Base-by-base conservation (phyloP, 768 basidiomycete genomes). In the Tulasnella sp. region DNA sequence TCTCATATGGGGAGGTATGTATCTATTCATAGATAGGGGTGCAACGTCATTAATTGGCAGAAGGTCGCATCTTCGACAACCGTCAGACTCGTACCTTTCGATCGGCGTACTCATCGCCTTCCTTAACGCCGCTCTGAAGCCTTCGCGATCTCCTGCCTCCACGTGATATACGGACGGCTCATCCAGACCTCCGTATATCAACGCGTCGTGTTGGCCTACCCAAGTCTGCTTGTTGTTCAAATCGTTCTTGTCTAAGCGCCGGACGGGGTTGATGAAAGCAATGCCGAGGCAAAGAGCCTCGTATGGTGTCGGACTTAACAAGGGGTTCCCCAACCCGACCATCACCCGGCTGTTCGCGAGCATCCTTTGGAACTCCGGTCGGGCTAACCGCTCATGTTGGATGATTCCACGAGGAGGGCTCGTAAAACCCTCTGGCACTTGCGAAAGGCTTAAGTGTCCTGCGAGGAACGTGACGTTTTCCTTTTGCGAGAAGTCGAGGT, bases 221-320 rank as follows among this genome's bases (percentile, higher is more conserved):
- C 82, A 83, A 20, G 39, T 55, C 7, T 73, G 44, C 29, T 81
- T 75, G 70, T 83, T 78, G n/a, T 81, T 75, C 1, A 81, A 82
- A 32, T 83, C 44, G 11, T 80, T 70, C 7, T 55, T 40, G 77
- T 82, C 80, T 80, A 81, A 82, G 2, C 71, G 81, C 69, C 35
- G 55, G 16, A 77, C 76, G 3, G 83, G 83, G 72, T 83, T 83
- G 75, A 84, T 81, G 79, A 84, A 84, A 11, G 83, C 83, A 0
- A 83, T 69, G 20, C 81, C 80, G 37, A 82, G 74, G 70, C 80
- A 80, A 11, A 80, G 75, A 0, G 79, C 80, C 39, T 80, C 79
- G 48, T 80, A 80, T 18, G 80, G 80, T 37, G 79, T 37, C 48
- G 75, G 70, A 74, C 39, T 42, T 26, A 48, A n/a, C 6, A n/a